Percentiles rank a stretch among this genome's conserved stretches.
Evolutionary conservation across 1,139 yeast genomes (phyloP).

Genomic region (Scheffersomyces illinoinensis): DNA sequence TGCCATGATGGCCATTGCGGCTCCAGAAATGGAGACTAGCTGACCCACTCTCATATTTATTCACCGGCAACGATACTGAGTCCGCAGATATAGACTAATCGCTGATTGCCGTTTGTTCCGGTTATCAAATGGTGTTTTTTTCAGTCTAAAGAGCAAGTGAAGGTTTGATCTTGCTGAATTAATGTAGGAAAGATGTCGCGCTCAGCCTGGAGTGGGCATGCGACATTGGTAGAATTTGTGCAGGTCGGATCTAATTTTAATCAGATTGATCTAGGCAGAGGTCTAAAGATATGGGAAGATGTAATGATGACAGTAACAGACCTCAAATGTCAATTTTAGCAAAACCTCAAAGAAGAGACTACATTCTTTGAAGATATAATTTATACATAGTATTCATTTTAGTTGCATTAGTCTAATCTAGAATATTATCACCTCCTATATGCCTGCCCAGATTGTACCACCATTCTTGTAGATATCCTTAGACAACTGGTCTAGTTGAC

Average conservation of each 20-base stretch:
- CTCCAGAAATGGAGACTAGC: background rate
- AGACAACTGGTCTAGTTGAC: slow-evolving; percentile 69
- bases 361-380: background rate
- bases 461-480: slow-evolving; percentile 37
- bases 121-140: background rate
- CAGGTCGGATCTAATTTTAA: background rate
- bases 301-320: too few species aligned
- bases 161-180: background rate
- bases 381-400: background rate
- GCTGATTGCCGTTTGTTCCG: background rate
- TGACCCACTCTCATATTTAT: background rate
- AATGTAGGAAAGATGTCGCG: background rate
- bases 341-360: too few species aligned
- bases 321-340: too few species aligned
- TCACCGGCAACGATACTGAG: background rate
- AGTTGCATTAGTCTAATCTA: background rate
- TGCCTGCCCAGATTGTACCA: slow-evolving; percentile 42
- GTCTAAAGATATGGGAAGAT: too few species aligned
- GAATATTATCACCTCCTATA: slow-evolving; percentile 9
- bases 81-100: background rate
- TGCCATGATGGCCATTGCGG: background rate
- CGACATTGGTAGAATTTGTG: background rate
- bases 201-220: background rate
- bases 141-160: background rate
- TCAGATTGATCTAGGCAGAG: background rate